These are phyloP conservation scores for Tricholoma furcatifolium DNA, from an alignment of 768 basidiomycete species.

Conservation along the genomic window DNA sequence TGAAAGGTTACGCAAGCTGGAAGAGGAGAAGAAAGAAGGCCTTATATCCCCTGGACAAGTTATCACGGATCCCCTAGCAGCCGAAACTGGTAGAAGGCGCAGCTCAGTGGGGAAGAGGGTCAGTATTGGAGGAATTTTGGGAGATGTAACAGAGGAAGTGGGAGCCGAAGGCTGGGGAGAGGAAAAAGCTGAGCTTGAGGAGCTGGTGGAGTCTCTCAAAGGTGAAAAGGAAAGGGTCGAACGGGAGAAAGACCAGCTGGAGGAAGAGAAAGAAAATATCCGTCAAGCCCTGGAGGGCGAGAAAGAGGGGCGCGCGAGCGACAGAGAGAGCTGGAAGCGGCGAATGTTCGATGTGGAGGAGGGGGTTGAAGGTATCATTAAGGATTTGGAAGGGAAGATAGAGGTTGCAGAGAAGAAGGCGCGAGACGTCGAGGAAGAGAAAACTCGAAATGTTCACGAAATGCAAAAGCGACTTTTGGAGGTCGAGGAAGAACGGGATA, in stretches of 20 bases:
- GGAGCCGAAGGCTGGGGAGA: conserved; percentile 68
- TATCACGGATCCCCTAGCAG: conserved; percentile 18
- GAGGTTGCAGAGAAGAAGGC: conserved; percentile 49
- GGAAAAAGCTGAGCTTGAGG: conserved; percentile 62
- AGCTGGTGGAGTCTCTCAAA: conserved; percentile 48
- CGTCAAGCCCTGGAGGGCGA: conserved; percentile 53
- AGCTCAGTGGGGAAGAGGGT: conserved; percentile 45
- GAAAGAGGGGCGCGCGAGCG: conserved; percentile 53
- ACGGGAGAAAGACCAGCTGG: conserved; percentile 42
- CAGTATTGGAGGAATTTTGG: conserved; percentile 54
- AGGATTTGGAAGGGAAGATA: conserved; percentile 59
- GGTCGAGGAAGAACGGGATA: conserved; percentile 50
- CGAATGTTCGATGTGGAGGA: conserved; percentile 71
- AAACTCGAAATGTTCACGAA: conserved; percentile 38
- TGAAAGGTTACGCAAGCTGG: conserved; percentile 50
- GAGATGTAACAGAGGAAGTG: conserved; percentile 63
- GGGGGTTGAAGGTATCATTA: conserved; percentile 66
- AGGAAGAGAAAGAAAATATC: conserved; percentile 44
- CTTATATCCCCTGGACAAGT: conserved; percentile 23
- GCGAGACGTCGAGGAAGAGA: conserved; percentile 38
- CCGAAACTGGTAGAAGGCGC: conserved; percentile 30
- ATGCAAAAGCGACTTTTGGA: conserved; percentile 44
- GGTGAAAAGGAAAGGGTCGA: conserved; percentile 45
- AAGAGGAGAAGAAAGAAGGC: conserved; percentile 42
- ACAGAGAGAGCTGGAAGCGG: conserved; percentile 70